phyloP scores from a whole-genome alignment of 1,284 basidiomycete genomes.

The Cryptococcus sp. region DNA sequence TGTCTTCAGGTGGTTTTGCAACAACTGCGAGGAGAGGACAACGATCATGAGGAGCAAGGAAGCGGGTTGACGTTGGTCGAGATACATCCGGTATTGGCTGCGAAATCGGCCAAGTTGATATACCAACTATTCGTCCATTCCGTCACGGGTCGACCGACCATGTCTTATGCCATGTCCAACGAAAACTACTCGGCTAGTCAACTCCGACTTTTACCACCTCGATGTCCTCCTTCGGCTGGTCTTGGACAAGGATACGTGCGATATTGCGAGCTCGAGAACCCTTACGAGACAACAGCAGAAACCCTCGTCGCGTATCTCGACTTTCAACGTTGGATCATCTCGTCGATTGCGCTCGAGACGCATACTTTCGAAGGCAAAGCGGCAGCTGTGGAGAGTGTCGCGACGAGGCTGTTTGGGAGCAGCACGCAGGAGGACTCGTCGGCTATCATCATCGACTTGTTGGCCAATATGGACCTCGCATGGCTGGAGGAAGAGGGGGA shows the following conservation, averaged over 20 bases:
- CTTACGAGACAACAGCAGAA: constrained; percentile 68
- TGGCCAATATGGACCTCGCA: constrained; percentile 77
- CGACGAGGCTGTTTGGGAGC: constrained; percentile 63
- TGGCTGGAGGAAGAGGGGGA: constrained; percentile 68
- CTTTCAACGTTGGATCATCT: constrained; percentile 76
- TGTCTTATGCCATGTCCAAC: constrained; percentile 80
- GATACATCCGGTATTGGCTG: constrained; percentile 71
- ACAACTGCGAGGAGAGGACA: constrained; percentile 65
- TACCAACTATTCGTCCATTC: constrained; percentile 82
- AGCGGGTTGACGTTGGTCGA: constrained; percentile 54
- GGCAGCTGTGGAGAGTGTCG: constrained; percentile 63
- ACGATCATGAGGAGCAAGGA: constrained; percentile 48
- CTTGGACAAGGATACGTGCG: constrained; percentile 62
- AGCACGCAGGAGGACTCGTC: constrained; percentile 53
- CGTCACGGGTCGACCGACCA: constrained; percentile 71
- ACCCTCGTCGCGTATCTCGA: constrained; percentile 73
- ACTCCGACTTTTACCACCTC: constrained; percentile 50
- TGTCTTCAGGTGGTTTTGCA: constrained; percentile 78
- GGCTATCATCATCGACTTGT: constrained; percentile 75
- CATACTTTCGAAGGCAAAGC: constrained; percentile 76
- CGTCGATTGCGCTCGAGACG: constrained; percentile 81
- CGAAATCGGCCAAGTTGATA: constrained; percentile 76
- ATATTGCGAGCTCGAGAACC: constrained; percentile 63
- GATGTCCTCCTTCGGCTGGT: constrained; percentile 50
- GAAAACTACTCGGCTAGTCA: constrained; percentile 88